Evolutionary conservation across 108 stramenopile genomes (phyloP), one percentile per base, ranked within the genome.

Genomic region (Fistulifera pelliculosa): DNA sequence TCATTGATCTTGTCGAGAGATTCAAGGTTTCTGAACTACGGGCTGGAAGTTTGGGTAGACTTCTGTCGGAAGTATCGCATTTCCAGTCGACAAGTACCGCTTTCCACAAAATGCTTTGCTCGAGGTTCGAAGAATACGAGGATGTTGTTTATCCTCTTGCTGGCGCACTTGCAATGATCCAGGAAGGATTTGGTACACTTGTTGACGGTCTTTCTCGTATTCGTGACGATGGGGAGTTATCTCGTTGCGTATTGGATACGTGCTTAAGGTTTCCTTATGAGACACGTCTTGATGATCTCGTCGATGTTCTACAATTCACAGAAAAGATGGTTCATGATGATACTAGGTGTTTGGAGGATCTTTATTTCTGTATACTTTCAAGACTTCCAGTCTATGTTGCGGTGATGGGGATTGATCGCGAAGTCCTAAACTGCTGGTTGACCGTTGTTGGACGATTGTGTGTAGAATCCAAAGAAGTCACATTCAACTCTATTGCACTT

Each of bases 81-180:
- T 35, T 35, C 31, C 31, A 35, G 31, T 62, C 54, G 28, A 86
- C 89, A 12, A 76, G 89, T 31, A 45, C 61, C 0, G 73, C 87
- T 11, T 94, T 93, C 66, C 78, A 76, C 18, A 53, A 59, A 13
- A 75, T 87, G 43, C 52, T 89, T 31, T 61, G 65, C 0, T 53
- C 56, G 17, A 48, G 71, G 25, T 89, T 76, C 52, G 56, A 57
- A 26, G 68, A 70, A 28, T 96, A 90, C 48, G 80, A 83, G 22
- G 95, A 96, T 50, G 79, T 96, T 4, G 77, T 75, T 18, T 61
- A 70, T 6, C 79, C 81, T 14, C 73, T 85, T 27, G 41, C 75
- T 21, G 78, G 71, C 28, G 76, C 87, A 5, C 65, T 94, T 49
- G 52, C 70, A 44, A 57, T 70, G 38, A 75, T 88, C 8, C 76